phyloP scores from a whole-genome alignment of 1,284 basidiomycete species.

The Ganoderma sinense region DNA sequence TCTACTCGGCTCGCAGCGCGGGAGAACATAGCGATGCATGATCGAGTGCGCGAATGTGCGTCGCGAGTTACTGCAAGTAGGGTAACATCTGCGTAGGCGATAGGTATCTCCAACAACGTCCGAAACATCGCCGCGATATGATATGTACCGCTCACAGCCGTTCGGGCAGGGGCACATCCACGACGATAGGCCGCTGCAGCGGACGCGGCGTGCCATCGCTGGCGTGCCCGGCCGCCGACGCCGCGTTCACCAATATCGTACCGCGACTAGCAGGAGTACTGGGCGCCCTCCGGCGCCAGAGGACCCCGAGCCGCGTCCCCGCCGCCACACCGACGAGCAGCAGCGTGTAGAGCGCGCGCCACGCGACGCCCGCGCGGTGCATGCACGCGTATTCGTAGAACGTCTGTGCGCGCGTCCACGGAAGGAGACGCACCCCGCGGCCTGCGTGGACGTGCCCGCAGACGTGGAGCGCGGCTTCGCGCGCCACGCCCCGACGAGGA shows the following conservation, averaged over 20 bases:
- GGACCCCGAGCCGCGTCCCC: constrained; percentile 6
- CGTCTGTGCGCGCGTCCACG: constrained; percentile 41
- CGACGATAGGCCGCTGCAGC: constrained; percentile 11
- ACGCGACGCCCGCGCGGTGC: constrained; percentile 31
- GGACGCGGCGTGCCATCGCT: background rate
- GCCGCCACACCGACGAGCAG: constrained; percentile 10
- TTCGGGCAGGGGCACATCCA: constrained; percentile 16
- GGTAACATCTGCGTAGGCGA: no score
- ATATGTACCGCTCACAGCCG: background rate
- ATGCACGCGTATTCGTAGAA: constrained; percentile 42
- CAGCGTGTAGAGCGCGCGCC: constrained; percentile 27
- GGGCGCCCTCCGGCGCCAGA: background rate
- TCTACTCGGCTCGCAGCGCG: background rate
- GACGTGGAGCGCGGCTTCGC: constrained; percentile 47
- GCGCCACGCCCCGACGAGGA: constrained; percentile 43
- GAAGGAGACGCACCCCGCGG: constrained; percentile 41
- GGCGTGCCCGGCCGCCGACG: constrained; percentile 2
- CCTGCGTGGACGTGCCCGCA: constrained; percentile 53
- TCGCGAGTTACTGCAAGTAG: background rate
- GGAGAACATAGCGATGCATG: background rate
- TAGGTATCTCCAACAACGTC: background rate
- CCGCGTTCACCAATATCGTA: constrained; percentile 25
- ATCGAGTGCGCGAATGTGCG: background rate
- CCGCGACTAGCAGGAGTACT: background rate
- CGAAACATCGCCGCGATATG: background rate